Percentiles rank a stretch among this genome's conserved stretches.
Conservation (phyloP, 768 basidiomycete genomes). For the Ramaria sp. region DNA sequence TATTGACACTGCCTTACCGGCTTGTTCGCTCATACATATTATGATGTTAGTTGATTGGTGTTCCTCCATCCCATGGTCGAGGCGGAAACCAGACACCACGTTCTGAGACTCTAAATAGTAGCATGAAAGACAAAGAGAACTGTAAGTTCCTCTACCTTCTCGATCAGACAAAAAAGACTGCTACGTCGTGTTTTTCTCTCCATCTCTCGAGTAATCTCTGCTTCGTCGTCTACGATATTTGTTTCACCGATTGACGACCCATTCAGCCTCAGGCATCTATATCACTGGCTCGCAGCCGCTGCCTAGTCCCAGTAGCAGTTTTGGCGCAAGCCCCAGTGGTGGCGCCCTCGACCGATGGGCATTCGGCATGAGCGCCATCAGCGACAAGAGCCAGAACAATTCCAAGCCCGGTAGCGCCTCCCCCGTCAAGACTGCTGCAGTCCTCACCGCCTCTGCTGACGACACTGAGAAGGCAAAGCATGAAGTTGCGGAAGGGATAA, state of each 20-base stretch:
- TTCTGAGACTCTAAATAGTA: conserved; percentile 36
- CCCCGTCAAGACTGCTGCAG: conserved; percentile 18
- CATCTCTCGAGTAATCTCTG: too few species aligned
- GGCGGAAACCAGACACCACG: conserved; percentile 96
- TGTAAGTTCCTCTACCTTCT: background rate
- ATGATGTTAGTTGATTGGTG: conserved; percentile 63
- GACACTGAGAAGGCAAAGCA: conserved; percentile 31
- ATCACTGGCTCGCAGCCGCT: conserved; percentile 93
- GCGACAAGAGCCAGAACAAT: conserved; percentile 26
- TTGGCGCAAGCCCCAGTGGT: conserved; percentile 46
- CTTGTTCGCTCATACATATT: conserved; percentile 23
- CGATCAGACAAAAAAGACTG: too few species aligned
- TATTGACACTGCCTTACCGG: background rate
- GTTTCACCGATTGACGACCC: too few species aligned
- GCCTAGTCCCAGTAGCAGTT: conserved; percentile 66
- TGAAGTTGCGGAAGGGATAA: conserved; percentile 39
- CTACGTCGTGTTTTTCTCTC: too few species aligned
- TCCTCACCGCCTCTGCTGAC: conserved; percentile 16
- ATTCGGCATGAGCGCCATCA: conserved; percentile 91
- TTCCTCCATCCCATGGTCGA: conserved; percentile 85
- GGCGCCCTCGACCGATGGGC: conserved; percentile 66
- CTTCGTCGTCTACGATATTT: too few species aligned
- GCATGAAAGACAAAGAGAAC: conserved; percentile 13
- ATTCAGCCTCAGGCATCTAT: conserved; percentile 31
- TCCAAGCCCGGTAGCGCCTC: conserved; percentile 26